These are phyloP conservation scores for Nevesoporus exiguus DNA, from an alignment of 768 basidiomycete genomes.

Conservation along the genomic window DNA sequence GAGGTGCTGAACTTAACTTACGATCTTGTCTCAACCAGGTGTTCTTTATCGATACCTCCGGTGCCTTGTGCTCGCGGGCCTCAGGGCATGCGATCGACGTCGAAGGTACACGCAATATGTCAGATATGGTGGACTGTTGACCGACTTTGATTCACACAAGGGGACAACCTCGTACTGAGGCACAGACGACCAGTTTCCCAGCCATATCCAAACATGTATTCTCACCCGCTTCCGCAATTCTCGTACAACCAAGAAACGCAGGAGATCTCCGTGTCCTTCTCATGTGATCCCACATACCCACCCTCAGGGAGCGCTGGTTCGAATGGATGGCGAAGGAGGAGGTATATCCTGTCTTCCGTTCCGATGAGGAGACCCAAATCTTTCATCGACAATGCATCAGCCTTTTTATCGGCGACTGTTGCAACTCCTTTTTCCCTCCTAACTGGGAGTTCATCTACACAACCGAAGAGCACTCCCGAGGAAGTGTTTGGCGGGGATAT, in stretches of 20 bases:
- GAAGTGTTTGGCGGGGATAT: slow-evolving; percentile 65
- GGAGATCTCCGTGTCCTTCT: slow-evolving; percentile 59
- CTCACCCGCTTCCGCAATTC: slow-evolving; percentile 75
- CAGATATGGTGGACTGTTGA: neutral
- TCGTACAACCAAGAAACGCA: slow-evolving; percentile 50
- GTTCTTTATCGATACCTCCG: slow-evolving; percentile 78
- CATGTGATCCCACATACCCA: slow-evolving; percentile 63
- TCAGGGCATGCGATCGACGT: slow-evolving; percentile 82
- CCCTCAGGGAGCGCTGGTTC: slow-evolving; percentile 31
- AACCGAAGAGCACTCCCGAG: slow-evolving; percentile 53
- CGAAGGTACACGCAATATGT: slow-evolving; percentile 46
- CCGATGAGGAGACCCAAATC: slow-evolving; percentile 67
- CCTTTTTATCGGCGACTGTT: slow-evolving; percentile 61
- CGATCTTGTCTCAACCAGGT: slow-evolving; percentile 44
- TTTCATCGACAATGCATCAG: slow-evolving; percentile 68
- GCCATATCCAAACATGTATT: slow-evolving; percentile 75
- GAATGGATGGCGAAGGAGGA: slow-evolving; percentile 53
- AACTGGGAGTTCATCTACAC: slow-evolving; percentile 32
- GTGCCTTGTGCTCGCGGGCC: slow-evolving; percentile 71
- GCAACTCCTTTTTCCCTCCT: slow-evolving; percentile 55
- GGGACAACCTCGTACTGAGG: slow-evolving; percentile 63
- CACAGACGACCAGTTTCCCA: slow-evolving; percentile 72
- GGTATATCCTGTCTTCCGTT: slow-evolving; percentile 61
- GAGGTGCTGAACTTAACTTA: neutral
- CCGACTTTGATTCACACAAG: slow-evolving; percentile 34